Conservation (phyloP, 352 stramenopile genomes). For the Plasmopara muralis region DNA sequence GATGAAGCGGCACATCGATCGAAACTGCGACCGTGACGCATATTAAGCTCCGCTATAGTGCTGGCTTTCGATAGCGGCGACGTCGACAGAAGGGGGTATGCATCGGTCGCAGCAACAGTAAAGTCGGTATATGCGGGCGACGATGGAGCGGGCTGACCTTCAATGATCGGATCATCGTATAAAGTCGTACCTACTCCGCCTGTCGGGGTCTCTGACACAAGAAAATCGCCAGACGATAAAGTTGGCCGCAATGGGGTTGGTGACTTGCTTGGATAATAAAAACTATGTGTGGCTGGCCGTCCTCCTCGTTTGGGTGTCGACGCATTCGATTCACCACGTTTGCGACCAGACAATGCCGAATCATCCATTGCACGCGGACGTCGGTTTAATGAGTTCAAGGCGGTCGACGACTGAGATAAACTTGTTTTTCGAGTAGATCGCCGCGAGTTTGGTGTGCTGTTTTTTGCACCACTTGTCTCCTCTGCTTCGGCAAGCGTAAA, state of each 20-base stretch:
- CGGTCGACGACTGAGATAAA: slow-evolving; percentile 8
- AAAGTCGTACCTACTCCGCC: slow-evolving; percentile 22
- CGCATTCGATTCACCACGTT: slow-evolving; percentile 21
- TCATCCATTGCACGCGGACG: slow-evolving; percentile 33
- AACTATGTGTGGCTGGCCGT: slow-evolving; percentile 25
- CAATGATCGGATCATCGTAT: slow-evolving; percentile 34
- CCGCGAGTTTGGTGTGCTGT: slow-evolving; percentile 23
- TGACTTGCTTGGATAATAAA: slow-evolving; percentile 31
- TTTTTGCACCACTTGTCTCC: background rate
- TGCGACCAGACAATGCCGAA: slow-evolving; percentile 24
- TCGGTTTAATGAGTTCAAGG: slow-evolving; percentile 11
- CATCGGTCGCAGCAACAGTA: slow-evolving; percentile 8
- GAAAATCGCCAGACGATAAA: slow-evolving; percentile 25
- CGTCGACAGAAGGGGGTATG: slow-evolving; percentile 10
- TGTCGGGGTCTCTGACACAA: slow-evolving; percentile 16
- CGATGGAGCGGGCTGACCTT: slow-evolving; percentile 25
- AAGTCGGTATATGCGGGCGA: slow-evolving; percentile 26
- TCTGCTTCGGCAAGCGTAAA: slow-evolving; percentile 3
- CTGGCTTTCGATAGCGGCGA: slow-evolving; percentile 5
- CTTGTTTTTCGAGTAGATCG: slow-evolving; percentile 20
- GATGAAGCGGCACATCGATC: slow-evolving; percentile 22
- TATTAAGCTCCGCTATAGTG: slow-evolving; percentile 5
- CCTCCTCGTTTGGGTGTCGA: slow-evolving; percentile 21
- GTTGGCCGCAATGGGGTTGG: slow-evolving; percentile 20
- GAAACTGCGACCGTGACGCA: slow-evolving; percentile 6